Base-by-base conservation (phyloP, 305 asterid species). In the Fraxinus baroniana region DNA sequence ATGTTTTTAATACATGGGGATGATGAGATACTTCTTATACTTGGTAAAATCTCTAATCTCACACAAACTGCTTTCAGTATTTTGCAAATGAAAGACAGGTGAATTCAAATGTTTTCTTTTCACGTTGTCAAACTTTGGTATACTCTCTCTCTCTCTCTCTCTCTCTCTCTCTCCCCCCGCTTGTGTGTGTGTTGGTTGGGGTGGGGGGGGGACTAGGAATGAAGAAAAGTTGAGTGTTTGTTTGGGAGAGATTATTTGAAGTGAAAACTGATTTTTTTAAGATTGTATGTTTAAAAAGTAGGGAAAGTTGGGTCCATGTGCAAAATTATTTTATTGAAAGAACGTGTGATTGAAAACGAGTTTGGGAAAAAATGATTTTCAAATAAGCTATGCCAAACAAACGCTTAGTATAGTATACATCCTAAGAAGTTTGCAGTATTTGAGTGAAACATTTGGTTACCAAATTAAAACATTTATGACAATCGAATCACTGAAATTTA, bases 21-120 rank as follows among this genome's bases (percentile, higher is more conserved):
- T 82, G 55, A 62, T 83, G 94, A 89, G 97, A 89, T 91, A 93
- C 89, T 76, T 79, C 86, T 91, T 90, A n/a, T 55, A 5, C 66
- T 55, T 55, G 6, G 26, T 55, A 55, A 55, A 55, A 24, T 55
- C 66, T 55, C 66, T 55, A n/a, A 55, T 55, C 66, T n/a, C 22
- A 6, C 66, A 55, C 26, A 7, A 55, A 24, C 66, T 55, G 62
- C 24, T 52, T 52, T 52, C 22, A 17, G 60, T 49, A 49, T 49
- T 49, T 17, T 52, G 62, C 62, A 17, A 52, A 4, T 52, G 62
- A 52, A 52, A 4, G 62, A 49, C 60, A 52, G 62, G 62, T 52
- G 62, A 52, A 52, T 52, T 52, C 62, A 17, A 52, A 52, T 5
- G 20, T 52, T 52, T 52, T n/a, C 22, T 17, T 52, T 52, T 1